Percentiles rank a stretch among this genome's conserved stretches.
These are phyloP conservation scores for Salvia rosmarinus DNA, from an alignment of 257 asterid genomes.

Conservation along the genomic window DNA sequence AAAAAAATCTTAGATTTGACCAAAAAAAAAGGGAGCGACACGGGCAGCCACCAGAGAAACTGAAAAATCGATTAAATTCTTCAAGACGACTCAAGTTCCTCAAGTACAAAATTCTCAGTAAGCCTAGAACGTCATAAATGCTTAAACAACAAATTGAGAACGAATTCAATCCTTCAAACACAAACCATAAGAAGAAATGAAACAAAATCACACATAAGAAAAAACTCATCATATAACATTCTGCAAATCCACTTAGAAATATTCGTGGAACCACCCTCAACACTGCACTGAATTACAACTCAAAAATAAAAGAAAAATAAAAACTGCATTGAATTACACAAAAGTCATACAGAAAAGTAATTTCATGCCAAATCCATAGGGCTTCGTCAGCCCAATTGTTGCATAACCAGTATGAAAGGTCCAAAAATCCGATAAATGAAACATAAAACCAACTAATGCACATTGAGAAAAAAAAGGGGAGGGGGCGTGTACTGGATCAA, in stretches of 20 bases:
- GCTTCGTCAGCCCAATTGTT: background rate
- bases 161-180: background rate
- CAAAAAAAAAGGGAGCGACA: background rate
- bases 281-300: constrained; percentile 17
- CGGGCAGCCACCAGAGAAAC: background rate
- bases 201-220: too few species aligned
- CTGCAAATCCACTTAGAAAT: constrained; percentile 8
- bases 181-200: background rate
- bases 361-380: constrained; percentile 7
- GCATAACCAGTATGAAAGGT: background rate
- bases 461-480: background rate
- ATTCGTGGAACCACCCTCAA: background rate
- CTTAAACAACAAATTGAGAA: background rate
- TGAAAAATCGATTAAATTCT: background rate
- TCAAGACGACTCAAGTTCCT: background rate
- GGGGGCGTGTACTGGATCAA: constrained; percentile 15
- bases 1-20: background rate
- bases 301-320: background rate
- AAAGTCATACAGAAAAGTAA: background rate
- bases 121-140: constrained; percentile 13
- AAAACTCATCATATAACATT: background rate
- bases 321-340: background rate
- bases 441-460: background rate
- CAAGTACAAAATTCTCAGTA: background rate
- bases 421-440: constrained; percentile 15